Conservation (phyloP, 148 eudicot species). For the Amaranthus palmeri region DNA sequence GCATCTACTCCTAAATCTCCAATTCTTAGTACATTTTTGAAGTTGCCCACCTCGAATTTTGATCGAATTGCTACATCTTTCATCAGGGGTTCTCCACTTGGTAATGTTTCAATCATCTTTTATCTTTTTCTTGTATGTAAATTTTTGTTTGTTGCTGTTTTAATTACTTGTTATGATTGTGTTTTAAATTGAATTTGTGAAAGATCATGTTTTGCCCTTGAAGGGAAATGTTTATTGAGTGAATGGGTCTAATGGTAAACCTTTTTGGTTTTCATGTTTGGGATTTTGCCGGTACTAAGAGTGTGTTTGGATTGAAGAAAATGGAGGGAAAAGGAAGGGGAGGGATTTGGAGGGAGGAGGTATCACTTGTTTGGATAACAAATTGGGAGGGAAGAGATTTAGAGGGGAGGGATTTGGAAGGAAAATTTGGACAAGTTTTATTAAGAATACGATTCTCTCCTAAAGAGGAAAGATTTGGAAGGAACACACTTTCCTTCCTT, state of each 20-base stretch:
- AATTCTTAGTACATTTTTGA: conserved; percentile 19
- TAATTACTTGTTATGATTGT: background rate
- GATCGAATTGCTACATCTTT: conserved; percentile 39
- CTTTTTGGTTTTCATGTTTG: background rate
- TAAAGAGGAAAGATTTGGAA: no score
- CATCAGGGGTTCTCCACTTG: conserved; percentile 47
- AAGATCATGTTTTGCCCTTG: background rate
- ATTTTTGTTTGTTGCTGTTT: background rate
- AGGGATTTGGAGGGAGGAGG: no score
- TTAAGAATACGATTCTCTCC: no score
- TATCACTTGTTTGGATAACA: no score
- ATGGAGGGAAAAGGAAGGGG: no score
- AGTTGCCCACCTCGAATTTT: conserved; percentile 15
- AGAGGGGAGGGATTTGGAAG: no score
- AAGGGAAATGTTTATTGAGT: background rate
- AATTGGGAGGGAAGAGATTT: no score
- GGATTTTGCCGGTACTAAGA: no score
- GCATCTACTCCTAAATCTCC: conserved; percentile 19
- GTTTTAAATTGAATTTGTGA: background rate
- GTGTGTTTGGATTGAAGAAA: no score
- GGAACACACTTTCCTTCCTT: no score
- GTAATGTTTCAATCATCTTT: conserved; percentile 23
- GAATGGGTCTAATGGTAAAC: background rate
- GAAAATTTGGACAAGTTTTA: no score
- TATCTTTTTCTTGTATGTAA: background rate